Evolutionary conservation across 331 rosid species (phyloP).

Genomic region (Pyracantha coccinea): DNA sequence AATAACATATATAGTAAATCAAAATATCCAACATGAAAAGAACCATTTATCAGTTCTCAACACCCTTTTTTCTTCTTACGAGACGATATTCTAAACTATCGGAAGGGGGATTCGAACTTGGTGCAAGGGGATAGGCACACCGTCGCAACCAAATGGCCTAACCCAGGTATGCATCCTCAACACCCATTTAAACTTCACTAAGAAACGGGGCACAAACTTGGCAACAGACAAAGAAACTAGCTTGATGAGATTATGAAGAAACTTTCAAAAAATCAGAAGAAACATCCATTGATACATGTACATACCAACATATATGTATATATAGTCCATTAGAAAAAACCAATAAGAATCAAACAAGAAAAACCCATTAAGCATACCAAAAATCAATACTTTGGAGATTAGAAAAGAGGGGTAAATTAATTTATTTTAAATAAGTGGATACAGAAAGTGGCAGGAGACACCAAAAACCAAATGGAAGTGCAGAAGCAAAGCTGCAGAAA

Average conservation of each 20-base stretch:
- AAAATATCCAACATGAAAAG: neutral
- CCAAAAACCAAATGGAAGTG: neutral
- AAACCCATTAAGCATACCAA: neutral
- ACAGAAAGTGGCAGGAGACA: neutral
- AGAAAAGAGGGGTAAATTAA: neutral
- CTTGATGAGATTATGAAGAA: neutral
- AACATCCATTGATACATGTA: neutral
- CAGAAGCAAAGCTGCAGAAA: neutral
- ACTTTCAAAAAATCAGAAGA: neutral
- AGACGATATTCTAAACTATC: too few relatives aligned
- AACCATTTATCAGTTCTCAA: neutral
- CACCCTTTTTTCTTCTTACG: too few relatives aligned
- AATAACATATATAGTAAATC: neutral
- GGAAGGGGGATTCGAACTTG: too few relatives aligned
- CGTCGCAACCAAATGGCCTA: too few relatives aligned
- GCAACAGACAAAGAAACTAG: neutral
- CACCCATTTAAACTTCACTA: neutral
- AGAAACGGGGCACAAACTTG: neutral
- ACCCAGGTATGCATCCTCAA: neutral
- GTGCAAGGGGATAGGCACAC: too few relatives aligned
- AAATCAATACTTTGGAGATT: neutral
- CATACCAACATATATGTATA: neutral
- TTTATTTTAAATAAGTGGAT: neutral
- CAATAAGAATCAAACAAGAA: neutral
- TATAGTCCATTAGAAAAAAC: neutral